Evolutionary conservation across 805 yeast species (phyloP).

Genomic region (Hanseniaspora taiwanica): DNA sequence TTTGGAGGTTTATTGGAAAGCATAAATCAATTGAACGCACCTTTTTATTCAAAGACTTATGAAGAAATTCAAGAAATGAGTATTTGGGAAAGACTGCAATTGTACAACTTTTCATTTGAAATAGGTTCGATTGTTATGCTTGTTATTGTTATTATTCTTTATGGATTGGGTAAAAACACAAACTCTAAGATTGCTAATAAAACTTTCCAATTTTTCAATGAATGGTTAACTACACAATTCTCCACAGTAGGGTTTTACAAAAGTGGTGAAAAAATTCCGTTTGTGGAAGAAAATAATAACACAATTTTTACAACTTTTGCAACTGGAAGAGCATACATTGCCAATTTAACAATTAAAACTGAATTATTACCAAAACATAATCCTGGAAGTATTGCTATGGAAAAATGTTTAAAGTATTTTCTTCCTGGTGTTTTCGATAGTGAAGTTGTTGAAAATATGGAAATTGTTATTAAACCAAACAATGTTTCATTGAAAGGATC

Average conservation of each 20-base stretch:
- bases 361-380: constrained; percentile 72
- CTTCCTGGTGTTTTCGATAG: constrained; percentile 43
- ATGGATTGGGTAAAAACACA: constrained; percentile 42
- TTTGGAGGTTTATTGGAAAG: not conserved
- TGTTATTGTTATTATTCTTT: constrained; percentile 37
- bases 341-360: constrained; percentile 45
- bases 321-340: constrained; percentile 74
- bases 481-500: constrained; percentile 8
- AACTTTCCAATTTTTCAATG: constrained; percentile 37
- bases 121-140: constrained; percentile 36
- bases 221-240: constrained; percentile 53
- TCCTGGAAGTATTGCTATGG: constrained; percentile 51
- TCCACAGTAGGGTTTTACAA: constrained; percentile 40
- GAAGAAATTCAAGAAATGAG: constrained; percentile 50
- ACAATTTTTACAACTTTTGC: constrained; percentile 50
- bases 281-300: constrained; percentile 23
- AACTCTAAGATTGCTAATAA: constrained; percentile 44
- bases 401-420: constrained; percentile 43
- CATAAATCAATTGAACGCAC: constrained; percentile 11
- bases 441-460: constrained; percentile 39
- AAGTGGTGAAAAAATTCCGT: constrained; percentile 18
- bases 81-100: constrained; percentile 39
- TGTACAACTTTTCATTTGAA: constrained; percentile 74
- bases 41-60: constrained; percentile 20
- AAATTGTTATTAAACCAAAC: constrained; percentile 44